Conservation (phyloP, 306 rosid genomes). For the Sicyos baderoa region DNA sequence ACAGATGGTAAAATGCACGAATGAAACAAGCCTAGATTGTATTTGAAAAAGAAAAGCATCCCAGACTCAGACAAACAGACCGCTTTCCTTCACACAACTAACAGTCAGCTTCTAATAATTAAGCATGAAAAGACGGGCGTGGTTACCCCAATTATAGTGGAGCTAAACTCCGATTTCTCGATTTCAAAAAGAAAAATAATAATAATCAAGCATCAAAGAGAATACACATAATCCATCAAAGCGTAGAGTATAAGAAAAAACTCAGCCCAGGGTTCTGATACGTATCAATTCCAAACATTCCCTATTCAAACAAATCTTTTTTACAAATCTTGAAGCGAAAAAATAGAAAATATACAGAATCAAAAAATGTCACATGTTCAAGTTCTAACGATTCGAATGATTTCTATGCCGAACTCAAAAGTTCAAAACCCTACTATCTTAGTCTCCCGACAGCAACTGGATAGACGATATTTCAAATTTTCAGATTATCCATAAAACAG, state of each 20-base stretch:
- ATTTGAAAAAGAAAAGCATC: too few species aligned
- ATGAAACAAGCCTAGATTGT: too few species aligned
- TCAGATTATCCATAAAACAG: neutral
- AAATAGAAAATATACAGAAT: neutral
- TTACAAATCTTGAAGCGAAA: neutral
- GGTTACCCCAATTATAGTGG: too few species aligned
- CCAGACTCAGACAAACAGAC: too few species aligned
- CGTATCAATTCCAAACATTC: neutral
- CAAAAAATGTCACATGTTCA: neutral
- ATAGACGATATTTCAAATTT: neutral
- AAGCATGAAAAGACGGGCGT: too few species aligned
- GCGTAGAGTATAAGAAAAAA: neutral
- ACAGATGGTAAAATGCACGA: neutral
- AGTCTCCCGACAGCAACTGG: neutral
- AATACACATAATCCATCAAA: neutral
- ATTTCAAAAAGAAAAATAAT: too few species aligned
- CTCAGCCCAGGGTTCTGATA: conserved; percentile 4
- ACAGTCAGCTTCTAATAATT: conserved; percentile 2
- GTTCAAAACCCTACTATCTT: neutral
- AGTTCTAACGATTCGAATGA: neutral
- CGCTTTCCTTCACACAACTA: neutral
- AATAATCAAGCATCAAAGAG: neutral
- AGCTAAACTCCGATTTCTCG: too few species aligned
- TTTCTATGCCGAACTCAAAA: neutral
- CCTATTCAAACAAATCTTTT: neutral